Evolutionary conservation across 1,284 basidiomycete species (phyloP), one percentile per base, ranked within the genome.

Genomic region (Mycosarcoma maydis): DNA sequence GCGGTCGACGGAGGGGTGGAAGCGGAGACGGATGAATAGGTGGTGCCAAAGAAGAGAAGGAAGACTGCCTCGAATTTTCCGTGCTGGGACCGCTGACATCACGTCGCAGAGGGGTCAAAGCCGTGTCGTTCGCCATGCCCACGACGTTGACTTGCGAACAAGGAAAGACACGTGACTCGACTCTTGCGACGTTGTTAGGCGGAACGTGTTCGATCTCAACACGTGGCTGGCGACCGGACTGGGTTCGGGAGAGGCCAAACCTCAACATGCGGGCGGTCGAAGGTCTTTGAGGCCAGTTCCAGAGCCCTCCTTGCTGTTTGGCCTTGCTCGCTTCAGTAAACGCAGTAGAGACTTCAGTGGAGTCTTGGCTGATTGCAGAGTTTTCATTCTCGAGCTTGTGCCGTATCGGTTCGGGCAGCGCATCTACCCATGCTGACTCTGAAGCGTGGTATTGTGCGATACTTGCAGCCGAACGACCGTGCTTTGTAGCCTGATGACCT

Each of bases 1-100:
- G 43, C 4, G 53, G 48, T 20, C 34, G 39, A 14, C 64, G 64
- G 0, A 52, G 64, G 8, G 64, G 64, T 20, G 64, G 57, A 4
- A 67, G 38, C 3, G 57, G 64, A 3, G 48, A 45, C 2, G 52
- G 64, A 8, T 44, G 33, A 11, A 34, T 16, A 9, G 33, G 33
- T 16, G 13, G 33, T 10, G 52, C 57, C 14, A 67, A 30, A 8
- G 56, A 67, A 1, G 56, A 44, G 33, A 60, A 67, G 7, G 57
- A 56, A 4, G 47, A 38, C 30, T 50, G 29, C 3, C 55, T 50
- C 14, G 51, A 50, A 42, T 41, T 66, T 29, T 29, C 41, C 1
- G 45, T 51, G 27, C 29, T 32, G 2, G 30, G 36, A 4, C 32
- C 42, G n/a, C 16, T 32, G 2, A 42, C n/a, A 6, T 13, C 33